Evolutionary conservation across 1,284 basidiomycete species (phyloP).

Genomic region (Athelia psychrophila): DNA sequence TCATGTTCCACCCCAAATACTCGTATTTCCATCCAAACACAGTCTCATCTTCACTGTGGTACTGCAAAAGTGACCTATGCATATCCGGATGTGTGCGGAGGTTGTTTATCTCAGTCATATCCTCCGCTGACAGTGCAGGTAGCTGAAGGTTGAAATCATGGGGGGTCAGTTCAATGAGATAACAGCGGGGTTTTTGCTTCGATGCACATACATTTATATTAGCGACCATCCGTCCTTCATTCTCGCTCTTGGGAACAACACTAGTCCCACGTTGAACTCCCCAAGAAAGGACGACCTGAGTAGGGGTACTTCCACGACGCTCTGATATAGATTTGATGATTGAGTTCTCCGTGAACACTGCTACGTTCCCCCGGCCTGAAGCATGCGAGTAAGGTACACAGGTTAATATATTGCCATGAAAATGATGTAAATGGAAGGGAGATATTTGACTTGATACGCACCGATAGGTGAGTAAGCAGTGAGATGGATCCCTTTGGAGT

Average conservation of each 20-base stretch:
- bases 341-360: slow-evolving; percentile 11
- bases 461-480: too few species aligned
- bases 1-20: slow-evolving; percentile 47
- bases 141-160: slow-evolving; percentile 25
- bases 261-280: slow-evolving; percentile 38
- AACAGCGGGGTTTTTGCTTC: background rate
- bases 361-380: background rate
- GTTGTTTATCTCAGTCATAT: slow-evolving; percentile 34
- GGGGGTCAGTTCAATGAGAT: too few species aligned
- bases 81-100: slow-evolving; percentile 43
- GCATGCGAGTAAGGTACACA: too few species aligned
- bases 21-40: slow-evolving; percentile 51
- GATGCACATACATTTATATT: slow-evolving; percentile 39
- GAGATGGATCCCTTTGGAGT: slow-evolving; percentile 55
- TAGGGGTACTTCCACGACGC: slow-evolving; percentile 40
- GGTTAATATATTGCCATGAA: too few species aligned
- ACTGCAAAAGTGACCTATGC: slow-evolving; percentile 38
- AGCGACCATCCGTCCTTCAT: slow-evolving; percentile 40
- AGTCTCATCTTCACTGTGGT: slow-evolving; percentile 26
- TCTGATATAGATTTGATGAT: slow-evolving; percentile 43
- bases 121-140: slow-evolving; percentile 32
- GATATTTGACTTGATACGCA: too few species aligned
- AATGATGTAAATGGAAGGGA: too few species aligned
- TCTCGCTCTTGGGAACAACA: slow-evolving; percentile 50
- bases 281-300: slow-evolving; percentile 56